Evolutionary conservation across 257 asterid genomes (phyloP), one percentile per base, ranked within the genome.

Genomic region (Rhazya stricta): DNA sequence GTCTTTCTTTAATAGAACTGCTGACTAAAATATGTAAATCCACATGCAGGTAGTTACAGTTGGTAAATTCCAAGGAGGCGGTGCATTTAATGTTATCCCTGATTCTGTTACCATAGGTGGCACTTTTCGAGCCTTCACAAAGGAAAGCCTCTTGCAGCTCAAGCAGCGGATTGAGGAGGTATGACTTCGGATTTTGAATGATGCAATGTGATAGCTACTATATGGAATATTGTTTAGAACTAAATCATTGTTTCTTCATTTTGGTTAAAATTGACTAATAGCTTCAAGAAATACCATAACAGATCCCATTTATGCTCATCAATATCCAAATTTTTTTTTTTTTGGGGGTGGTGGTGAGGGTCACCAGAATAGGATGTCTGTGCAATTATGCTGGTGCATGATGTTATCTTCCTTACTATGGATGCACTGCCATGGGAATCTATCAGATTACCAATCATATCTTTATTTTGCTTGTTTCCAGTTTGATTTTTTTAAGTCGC

Each of bases 81-180:
- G 86, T 53, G 98, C 99, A 19, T 90, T 90, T 77, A 94, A 94
- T 42, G 97, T 94, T 57, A 92, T 92, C 76, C 98, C 98, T 11
- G 98, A 94, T 81, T 92, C 96, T 25, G 98, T 94, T 70, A 88
- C 94, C 48, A 88, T 92, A n/a, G 91, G 94, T 65, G 99, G 99
- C 85, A 92, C 97, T 37, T 92, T 92, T 78, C 89, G 98, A 61
- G 95, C 96, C 78, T 92, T 94, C 83, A 88, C 94, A 67, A 82
- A 45, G 67, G 89, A 92, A 78, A 88, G 91, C 88, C 71, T 92
- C 51, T 78, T 54, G 73, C 88, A 85, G 69, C 94, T 92, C 46
- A 94, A 81, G 86, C 88, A 81, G 66, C 85, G 97, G 69, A 92
- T 94, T 61, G 80, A 87, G 77, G 92, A 92, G 97, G 97, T 94